A percentile compares a stretch with the other conserved stretches of the same genome.
phyloP scores from a whole-genome alignment of 2,329 filamentous ascomycete genomes.

The Dryadomyces quercivorus region DNA sequence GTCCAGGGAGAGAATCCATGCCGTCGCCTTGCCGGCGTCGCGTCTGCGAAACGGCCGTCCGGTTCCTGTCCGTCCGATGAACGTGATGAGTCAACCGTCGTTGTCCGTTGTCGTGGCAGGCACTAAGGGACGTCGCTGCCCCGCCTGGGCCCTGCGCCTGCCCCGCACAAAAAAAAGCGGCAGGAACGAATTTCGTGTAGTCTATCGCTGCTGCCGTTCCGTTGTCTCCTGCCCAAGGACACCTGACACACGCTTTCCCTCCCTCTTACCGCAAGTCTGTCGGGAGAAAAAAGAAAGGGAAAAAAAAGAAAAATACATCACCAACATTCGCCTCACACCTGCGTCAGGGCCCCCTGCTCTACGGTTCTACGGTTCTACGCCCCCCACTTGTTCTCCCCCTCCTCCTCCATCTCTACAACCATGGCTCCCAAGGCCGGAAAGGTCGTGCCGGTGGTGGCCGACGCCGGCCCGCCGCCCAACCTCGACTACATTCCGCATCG shows the following conservation, averaged over 20 bases:
- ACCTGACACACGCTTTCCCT: too few relatives aligned
- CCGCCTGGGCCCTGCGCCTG: neutral
- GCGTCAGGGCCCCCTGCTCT: neutral
- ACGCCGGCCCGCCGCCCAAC: slow-evolving; percentile 24
- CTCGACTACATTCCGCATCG: slow-evolving; percentile 75
- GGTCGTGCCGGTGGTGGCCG: slow-evolving; percentile 10
- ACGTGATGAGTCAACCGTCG: too few relatives aligned
- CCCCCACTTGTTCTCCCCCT: neutral
- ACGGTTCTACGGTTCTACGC: neutral
- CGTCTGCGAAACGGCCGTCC: too few relatives aligned
- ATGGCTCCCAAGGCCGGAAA: slow-evolving; percentile 10
- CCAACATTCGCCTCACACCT: neutral
- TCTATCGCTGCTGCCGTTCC: too few relatives aligned
- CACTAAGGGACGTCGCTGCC: neutral
- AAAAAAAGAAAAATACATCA: neutral
- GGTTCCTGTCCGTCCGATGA: too few relatives aligned
- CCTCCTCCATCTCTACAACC: neutral
- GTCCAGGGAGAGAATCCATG: too few relatives aligned
- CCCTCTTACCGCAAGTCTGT: neutral
- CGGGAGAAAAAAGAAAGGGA: neutral
- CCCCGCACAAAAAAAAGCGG: neutral
- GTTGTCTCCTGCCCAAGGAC: too few relatives aligned
- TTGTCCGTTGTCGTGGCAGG: too few relatives aligned
- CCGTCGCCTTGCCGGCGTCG: too few relatives aligned
- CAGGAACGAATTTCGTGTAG: neutral